Evolutionary conservation across 192 early-diverging fungal genomes (phyloP), one percentile per base, ranked within the genome.

Genomic region (Chytriomyces confervae): DNA sequence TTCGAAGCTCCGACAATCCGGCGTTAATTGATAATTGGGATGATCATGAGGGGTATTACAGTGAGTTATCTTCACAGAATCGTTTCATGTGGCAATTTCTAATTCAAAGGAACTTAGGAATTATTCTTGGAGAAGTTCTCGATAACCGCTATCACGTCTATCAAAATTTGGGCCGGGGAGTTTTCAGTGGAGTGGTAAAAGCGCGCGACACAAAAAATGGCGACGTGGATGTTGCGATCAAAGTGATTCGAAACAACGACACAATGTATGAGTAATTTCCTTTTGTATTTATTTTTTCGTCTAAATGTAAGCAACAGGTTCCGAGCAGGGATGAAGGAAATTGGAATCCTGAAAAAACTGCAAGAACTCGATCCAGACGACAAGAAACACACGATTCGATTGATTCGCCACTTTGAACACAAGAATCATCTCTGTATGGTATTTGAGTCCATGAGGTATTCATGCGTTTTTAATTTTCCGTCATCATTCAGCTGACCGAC

Each of bases 1-100:
- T 83, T 29, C 82, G 84, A 16, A 20, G 79, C 20, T 79, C 86
- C 8, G 80, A 84, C 51, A 81, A 86, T 72, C 86, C 86, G 18
- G 81, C 85, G 7, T 80, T 94, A 0, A 84, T 88, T 46, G 97
- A 97, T 76, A 97, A 94, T 73, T 97, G 93, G 93, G 97, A 99
- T 82, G 97, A 98, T 78, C 87, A 91, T 9, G 97, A 99, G 72
- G 97, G 97, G 36, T 99, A 99, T 88, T 99, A 98, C 81, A 90
- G 95, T 91, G 88, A 82, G 93, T 87, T 13, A 9, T n/a, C 69
- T 57, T 57, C 3, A 36, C 29, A 36, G 29, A 36, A 36, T 0
- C 1, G 53, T 18, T 57, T 57, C 53, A 11, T 18, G 1, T 57
- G 53, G 20, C 13, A 57, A 57, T 2, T 57, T 57, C 53, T 57